Evolutionary conservation across 495 filamentous ascomycete genomes (phyloP), one percentile per base, ranked within the genome.

Genomic region (Astrothelium subdiscretum): DNA sequence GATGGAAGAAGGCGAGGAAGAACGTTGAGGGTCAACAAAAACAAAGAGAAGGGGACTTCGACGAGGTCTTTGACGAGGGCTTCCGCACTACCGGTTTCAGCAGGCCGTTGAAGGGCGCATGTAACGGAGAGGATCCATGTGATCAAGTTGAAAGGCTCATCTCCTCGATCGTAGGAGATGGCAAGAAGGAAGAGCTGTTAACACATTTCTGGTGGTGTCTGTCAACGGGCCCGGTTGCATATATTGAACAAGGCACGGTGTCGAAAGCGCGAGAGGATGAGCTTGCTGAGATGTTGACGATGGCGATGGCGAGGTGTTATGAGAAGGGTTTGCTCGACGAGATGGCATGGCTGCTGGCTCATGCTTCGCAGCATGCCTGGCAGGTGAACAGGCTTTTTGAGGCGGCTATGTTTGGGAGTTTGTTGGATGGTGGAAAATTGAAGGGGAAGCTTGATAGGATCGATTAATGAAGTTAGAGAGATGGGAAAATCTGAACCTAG

Each of bases 401-500:
- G 59, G 72, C 72, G 32, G 72, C 70, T 44, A 75, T 75, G 72
- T 75, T 73, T 60, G 72, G 72, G 27, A 73, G 72, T 60, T 35
- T 75, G 22, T 67, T 73, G n/a, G 72, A 75, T 62, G 68, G 66
- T 31, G 72, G 72, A 13, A 60, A 57, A 15, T 58, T 73, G 62
- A 64, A 43, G n/a, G 70, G 72, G n/a, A 70, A 68, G 63, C 63
- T 73, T 24, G 70, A 74, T 51, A 62, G 70, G 38, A 22, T 48
- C 12, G 43, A 48, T 48, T 5, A 48, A 15, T 48, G 20, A 48
- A n/a, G n/a, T n/a, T n/a, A n/a, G n/a, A n/a, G n/a, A n/a, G n/a
- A n/a, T n/a, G n/a, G n/a, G n/a, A n/a, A n/a, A n/a, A n/a, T n/a
- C n/a, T n/a, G n/a, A n/a, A n/a, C n/a, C n/a, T n/a, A n/a, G n/a